These are phyloP conservation scores for Hortaea werneckii DNA, from an alignment of 2,329 filamentous ascomycete genomes.

Conservation along the genomic window DNA sequence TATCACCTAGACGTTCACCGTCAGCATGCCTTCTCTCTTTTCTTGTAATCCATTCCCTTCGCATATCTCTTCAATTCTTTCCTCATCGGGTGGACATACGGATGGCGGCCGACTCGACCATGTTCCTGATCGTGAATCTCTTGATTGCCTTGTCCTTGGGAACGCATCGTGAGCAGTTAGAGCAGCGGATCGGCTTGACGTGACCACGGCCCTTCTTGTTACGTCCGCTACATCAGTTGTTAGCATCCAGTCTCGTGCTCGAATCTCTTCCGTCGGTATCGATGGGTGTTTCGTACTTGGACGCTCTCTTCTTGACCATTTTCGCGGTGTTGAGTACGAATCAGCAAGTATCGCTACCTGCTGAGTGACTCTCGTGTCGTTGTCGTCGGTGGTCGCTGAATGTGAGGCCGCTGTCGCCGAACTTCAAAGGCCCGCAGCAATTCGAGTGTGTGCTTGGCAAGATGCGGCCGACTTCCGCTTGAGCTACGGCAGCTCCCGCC, in stretches of 20 bases:
- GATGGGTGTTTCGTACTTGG: conserved; percentile 47
- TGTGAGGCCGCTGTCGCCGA: not conserved
- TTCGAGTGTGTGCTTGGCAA: too few species aligned
- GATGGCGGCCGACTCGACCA: conserved; percentile 99
- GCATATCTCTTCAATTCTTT: not conserved
- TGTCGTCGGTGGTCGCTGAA: not conserved
- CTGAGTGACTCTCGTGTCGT: conserved; percentile 6
- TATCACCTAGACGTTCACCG: conserved; percentile 65
- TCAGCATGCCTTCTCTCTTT: conserved; percentile 6
- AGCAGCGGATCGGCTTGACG: conserved; percentile 97
- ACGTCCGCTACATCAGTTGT: conserved; percentile 60
- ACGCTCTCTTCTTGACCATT: conserved; percentile 69
- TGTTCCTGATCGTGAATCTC: conserved; percentile 99
- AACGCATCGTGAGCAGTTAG: conserved; percentile 70
- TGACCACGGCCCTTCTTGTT: conserved; percentile 99
- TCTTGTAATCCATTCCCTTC: not conserved
- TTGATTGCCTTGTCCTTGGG: conserved; percentile 99
- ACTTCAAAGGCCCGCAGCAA: not conserved
- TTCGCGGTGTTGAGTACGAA: conserved; percentile 39
- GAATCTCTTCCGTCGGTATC: not conserved
- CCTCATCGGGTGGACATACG: conserved; percentile 55
- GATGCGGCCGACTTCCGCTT: too few species aligned
- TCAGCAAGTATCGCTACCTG: conserved; percentile 15
- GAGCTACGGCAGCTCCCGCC: too few species aligned
- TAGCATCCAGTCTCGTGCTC: conserved; percentile 19